Percentiles rank a stretch among this genome's conserved stretches.
Evolutionary conservation across 1,284 basidiomycete genomes (phyloP).

Genomic region (Tremellales sp.): DNA sequence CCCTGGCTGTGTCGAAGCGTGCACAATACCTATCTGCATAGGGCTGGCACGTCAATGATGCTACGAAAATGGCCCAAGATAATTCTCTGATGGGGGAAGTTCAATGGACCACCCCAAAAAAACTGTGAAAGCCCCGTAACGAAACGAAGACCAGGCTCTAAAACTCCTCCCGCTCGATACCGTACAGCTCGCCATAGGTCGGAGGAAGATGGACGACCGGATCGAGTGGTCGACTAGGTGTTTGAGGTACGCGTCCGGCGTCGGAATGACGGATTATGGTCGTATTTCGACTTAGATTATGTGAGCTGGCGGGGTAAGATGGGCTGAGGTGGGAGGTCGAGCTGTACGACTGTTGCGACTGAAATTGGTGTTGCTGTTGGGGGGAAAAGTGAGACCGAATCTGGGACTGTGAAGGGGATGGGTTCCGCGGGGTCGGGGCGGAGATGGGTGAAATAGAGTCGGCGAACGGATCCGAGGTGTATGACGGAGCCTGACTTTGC

Average conservation of each 20-base stretch:
- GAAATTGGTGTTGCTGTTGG: constrained; percentile 1
- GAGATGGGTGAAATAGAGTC: background rate
- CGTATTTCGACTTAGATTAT: too few species aligned
- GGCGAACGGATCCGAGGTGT: background rate
- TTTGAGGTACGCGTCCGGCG: constrained; percentile 5
- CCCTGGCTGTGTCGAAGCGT: too few species aligned
- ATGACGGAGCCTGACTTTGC: background rate
- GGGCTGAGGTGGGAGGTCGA: too few species aligned
- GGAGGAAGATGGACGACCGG: constrained; percentile 10
- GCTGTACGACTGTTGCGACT: too few species aligned
- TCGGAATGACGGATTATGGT: constrained; percentile 13
- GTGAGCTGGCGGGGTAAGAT: too few species aligned
- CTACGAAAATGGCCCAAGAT: too few species aligned
- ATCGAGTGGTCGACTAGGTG: background rate
- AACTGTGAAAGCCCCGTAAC: background rate
- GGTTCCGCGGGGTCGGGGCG: background rate
- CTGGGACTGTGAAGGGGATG: too few species aligned
- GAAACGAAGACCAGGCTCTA: background rate
- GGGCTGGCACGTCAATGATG: too few species aligned
- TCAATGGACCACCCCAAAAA: too few species aligned
- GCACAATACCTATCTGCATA: too few species aligned
- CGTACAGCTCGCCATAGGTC: constrained; percentile 16
- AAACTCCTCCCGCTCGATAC: background rate
- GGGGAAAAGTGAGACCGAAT: background rate
- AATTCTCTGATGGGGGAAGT: too few species aligned